Base-by-base conservation (phyloP, 768 basidiomycete genomes). In the Tephrocybe sp. region DNA sequence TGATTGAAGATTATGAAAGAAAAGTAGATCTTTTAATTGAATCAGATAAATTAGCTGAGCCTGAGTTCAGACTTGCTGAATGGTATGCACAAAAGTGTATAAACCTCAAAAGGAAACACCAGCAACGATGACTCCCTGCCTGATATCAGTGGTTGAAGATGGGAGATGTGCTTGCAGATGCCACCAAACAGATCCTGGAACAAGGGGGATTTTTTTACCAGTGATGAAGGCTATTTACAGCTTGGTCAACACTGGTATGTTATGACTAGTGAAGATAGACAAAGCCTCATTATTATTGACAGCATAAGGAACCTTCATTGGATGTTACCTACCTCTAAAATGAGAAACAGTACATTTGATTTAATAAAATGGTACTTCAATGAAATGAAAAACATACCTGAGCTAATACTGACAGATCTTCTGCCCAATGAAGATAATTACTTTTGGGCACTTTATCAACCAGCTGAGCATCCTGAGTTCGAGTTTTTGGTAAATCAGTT, bases 341-440 rank as follows among this genome's bases (percentile, higher is more conserved):
- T 49, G n/a, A 27, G 39, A 16, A 19, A 37, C 7, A 16, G 16
- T 6, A 16, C 8, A 6, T 37, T 37, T 18, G 35, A 37, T n/a
- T n/a, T n/a, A n/a, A n/a, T n/a, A n/a, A n/a, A n/a, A n/a, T n/a
- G n/a, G n/a, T n/a, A n/a, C n/a, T n/a, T n/a, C n/a, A n/a, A n/a
- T n/a, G n/a, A n/a, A n/a, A n/a, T n/a, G n/a, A n/a, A n/a, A n/a
- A n/a, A n/a, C n/a, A n/a, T 37, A 19, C 16, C 18, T 6, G 35
- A 13, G 6, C 7, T 18, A 9, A 16, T 8, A 9, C 8, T 18
- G 8, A 37, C 18, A 18, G 16, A 48, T 9, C 3, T 13, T 22
- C 25, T 47, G 13, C 46, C 46, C n/a, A 28, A 47, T 27, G 47
- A 48, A 28, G 47, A 48, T 31, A 19, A 40, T 36, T 48, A 12